phyloP scores from a whole-genome alignment of 2,329 filamentous ascomycete species.

The Colletotrichum scovillei region DNA sequence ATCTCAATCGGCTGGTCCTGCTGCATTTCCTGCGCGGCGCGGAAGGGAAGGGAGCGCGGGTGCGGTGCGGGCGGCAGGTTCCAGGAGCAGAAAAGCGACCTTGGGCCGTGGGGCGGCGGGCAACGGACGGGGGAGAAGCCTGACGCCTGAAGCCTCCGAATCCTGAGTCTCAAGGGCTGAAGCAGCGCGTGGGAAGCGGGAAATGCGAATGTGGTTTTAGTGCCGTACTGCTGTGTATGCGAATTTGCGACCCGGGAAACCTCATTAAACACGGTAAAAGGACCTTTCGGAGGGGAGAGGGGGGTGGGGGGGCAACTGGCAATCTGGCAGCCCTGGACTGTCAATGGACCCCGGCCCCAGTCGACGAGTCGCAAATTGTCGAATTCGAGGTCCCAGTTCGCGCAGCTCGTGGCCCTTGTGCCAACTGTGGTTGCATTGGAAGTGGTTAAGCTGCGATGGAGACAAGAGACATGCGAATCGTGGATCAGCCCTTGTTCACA shows the following conservation, averaged over 20 bases:
- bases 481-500: conserved; percentile 21
- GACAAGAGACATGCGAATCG: conserved; percentile 5
- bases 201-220: not conserved
- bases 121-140: not conserved
- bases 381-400: not conserved
- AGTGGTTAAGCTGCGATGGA: conserved; percentile 24
- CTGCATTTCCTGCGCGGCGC: conserved; percentile 9
- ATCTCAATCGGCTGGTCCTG: not conserved
- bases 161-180: not conserved
- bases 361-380: not conserved
- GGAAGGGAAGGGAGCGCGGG: conserved; percentile 25
- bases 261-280: not conserved
- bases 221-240: not conserved
- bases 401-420: not conserved
- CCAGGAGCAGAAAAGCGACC: conserved; percentile 17
- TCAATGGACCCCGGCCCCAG: not conserved
- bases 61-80: conserved; percentile 23
- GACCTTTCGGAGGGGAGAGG: too few species aligned
- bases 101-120: conserved; percentile 16
- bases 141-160: not conserved
- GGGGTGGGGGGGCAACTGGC: too few species aligned
- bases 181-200: not conserved
- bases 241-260: not conserved
- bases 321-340: not conserved
- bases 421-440: conserved; percentile 1